A percentile compares a stretch with the other conserved stretches of the same genome.
Conservation (phyloP, 1,139 yeast genomes). For the Candida sp. region DNA sequence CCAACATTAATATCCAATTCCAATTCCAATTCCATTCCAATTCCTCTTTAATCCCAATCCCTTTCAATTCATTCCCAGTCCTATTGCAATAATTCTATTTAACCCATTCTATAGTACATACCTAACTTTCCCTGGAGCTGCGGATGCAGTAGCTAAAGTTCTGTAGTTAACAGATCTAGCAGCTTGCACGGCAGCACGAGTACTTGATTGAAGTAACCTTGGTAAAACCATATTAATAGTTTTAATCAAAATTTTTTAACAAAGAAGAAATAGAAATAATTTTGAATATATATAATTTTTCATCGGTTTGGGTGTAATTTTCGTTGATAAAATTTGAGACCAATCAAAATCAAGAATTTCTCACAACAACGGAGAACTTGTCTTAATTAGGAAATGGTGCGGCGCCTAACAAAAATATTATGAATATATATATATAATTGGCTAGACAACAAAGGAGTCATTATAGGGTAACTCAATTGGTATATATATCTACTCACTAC, state of each 20-base stretch:
- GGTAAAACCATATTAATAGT: conserved; percentile 61
- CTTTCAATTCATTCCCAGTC: too few species aligned
- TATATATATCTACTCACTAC: too few species aligned
- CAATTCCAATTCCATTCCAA: too few species aligned
- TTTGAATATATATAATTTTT: conserved; percentile 2
- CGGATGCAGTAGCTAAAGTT: conserved; percentile 86
- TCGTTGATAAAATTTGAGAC: not conserved
- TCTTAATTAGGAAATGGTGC: not conserved
- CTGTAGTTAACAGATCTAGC: conserved; percentile 83
- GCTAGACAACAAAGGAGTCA: too few species aligned
- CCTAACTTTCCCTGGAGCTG: conserved; percentile 87
- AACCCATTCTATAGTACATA: conserved; percentile 41
- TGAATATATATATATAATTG: too few species aligned
- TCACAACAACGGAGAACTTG: not conserved
- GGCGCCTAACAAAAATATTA: not conserved
- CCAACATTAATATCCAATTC: too few species aligned
- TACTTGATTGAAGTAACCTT: conserved; percentile 86
- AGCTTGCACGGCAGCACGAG: conserved; percentile 88
- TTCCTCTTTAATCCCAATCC: too few species aligned
- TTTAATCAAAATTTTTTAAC: conserved; percentile 1
- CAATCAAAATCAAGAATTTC: not conserved
- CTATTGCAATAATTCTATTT: too few species aligned
- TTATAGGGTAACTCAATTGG: too few species aligned
- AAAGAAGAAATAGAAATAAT: conserved; percentile 5
- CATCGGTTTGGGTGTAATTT: not conserved